phyloP scores from a whole-genome alignment of 1,284 basidiomycete genomes.

The Quambalaria eucalypti region DNA sequence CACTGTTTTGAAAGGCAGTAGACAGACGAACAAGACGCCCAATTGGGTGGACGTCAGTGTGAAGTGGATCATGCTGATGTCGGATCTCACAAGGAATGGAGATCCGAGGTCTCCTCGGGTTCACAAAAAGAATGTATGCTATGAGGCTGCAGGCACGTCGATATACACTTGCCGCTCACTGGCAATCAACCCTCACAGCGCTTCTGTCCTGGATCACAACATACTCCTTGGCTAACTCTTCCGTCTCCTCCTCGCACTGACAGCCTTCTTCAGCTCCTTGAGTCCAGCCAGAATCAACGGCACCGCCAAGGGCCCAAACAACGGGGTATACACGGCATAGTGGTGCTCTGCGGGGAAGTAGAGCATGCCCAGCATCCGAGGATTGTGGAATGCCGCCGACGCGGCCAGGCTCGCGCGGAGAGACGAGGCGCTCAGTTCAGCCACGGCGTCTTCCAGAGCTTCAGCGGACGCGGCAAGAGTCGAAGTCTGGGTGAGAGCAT shows the following conservation, averaged over 20 bases:
- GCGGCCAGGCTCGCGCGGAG: conserved; percentile 47
- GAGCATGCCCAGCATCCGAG: conserved; percentile 83
- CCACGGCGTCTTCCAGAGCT: neutral
- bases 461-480: neutral
- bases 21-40: no score
- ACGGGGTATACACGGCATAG: conserved; percentile 45
- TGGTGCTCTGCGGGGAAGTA: conserved; percentile 63
- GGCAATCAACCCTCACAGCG: no score
- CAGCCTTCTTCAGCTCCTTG: conserved; percentile 8
- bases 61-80: no score
- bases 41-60: no score
- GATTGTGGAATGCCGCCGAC: conserved; percentile 90
- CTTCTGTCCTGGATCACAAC: conserved; percentile 1
- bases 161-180: no score
- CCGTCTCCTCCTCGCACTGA: conserved; percentile 3
- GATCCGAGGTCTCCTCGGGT: no score
- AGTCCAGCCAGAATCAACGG: conserved; percentile 67
- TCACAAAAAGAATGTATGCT: no score
- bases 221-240: neutral
- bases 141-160: no score
- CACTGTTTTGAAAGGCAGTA: no score
- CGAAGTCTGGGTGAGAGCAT: conserved; percentile 2
- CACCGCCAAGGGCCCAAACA: conserved; percentile 54
- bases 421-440: neutral
- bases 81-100: no score